phyloP scores from a whole-genome alignment of 192 early-diverging fungal species.

The Mortierella alpina region DNA sequence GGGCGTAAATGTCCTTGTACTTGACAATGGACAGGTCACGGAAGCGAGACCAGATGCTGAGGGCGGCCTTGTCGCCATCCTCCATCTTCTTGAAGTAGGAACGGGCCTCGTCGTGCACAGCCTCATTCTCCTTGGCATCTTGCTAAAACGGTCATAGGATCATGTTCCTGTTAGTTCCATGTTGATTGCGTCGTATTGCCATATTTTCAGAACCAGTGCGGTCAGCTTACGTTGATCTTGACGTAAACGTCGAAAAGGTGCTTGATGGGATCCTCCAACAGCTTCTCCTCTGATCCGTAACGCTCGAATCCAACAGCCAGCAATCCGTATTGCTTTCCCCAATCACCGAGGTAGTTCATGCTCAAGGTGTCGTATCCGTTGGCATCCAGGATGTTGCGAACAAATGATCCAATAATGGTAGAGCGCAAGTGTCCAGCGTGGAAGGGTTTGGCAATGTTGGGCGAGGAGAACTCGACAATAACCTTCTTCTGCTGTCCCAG shows the following conservation, averaged over 20 bases:
- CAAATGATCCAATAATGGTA: slow-evolving; percentile 97
- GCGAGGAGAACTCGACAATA: slow-evolving; percentile 93
- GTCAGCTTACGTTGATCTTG: slow-evolving; percentile 76
- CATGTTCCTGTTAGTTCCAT: background rate
- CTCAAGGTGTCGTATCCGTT: slow-evolving; percentile 91
- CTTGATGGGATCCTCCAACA: slow-evolving; percentile 85
- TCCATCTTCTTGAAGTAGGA: slow-evolving; percentile 96
- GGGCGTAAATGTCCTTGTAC: slow-evolving; percentile 91
- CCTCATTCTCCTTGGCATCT: slow-evolving; percentile 72
- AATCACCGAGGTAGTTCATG: slow-evolving; percentile 99
- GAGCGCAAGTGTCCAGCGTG: slow-evolving; percentile 97
- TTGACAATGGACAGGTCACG: slow-evolving; percentile 89
- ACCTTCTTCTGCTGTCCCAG: slow-evolving; percentile 78
- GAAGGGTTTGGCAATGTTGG: slow-evolving; percentile 99
- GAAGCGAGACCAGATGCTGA: slow-evolving; percentile 90
- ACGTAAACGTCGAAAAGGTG: slow-evolving; percentile 96
- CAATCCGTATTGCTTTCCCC: slow-evolving; percentile 99
- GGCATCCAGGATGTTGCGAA: slow-evolving; percentile 83
- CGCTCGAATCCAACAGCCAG: slow-evolving; percentile 90
- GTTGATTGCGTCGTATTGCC: no score
- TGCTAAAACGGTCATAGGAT: slow-evolving; percentile 37
- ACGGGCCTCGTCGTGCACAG: slow-evolving; percentile 86
- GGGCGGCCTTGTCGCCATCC: slow-evolving; percentile 85
- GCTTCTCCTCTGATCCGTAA: slow-evolving; percentile 83
- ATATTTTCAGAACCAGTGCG: background rate